phyloP scores from a whole-genome alignment of 1,139 yeast species.

The Sugiyamaella novakii region DNA sequence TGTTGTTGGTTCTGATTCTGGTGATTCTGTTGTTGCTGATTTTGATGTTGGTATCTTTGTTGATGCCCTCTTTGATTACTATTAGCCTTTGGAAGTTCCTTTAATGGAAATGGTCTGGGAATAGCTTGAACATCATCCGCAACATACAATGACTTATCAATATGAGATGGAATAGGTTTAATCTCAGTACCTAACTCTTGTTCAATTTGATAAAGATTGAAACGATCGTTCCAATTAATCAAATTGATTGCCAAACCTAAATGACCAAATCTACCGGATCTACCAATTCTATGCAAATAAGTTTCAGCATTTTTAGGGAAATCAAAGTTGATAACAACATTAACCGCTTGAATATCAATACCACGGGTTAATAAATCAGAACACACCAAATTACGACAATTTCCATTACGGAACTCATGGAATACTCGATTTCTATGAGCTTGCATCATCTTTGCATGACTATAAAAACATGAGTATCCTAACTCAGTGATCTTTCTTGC shows the following conservation, averaged over 20 bases:
- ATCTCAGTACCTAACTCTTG: constrained; percentile 98
- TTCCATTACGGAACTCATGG: constrained; percentile 98
- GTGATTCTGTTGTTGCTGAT: constrained; percentile 26
- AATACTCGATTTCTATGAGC: constrained; percentile 96
- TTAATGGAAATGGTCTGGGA: constrained; percentile 86
- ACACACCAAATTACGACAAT: constrained; percentile 94
- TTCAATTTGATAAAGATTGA: constrained; percentile 89
- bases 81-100: constrained; percentile 54
- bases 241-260: constrained; percentile 95
- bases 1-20: constrained; percentile 28
- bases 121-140: constrained; percentile 76
- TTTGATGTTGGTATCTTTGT: constrained; percentile 27
- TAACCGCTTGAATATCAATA: constrained; percentile 98
- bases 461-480: constrained; percentile 94
- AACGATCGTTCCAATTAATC: constrained; percentile 96
- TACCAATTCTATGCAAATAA: constrained; percentile 96
- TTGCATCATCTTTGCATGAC: constrained; percentile 98
- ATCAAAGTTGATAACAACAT: constrained; percentile 95
- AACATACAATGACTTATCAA: constrained; percentile 86
- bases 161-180: constrained; percentile 89
- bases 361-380: constrained; percentile 97
- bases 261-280: constrained; percentile 99
- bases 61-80: constrained; percentile 31
- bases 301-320: constrained; percentile 99
- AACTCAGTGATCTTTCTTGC: constrained; percentile 96